Evolutionary conservation across 495 filamentous ascomycete genomes (phyloP).

Genomic region (Parmelia sp.): DNA sequence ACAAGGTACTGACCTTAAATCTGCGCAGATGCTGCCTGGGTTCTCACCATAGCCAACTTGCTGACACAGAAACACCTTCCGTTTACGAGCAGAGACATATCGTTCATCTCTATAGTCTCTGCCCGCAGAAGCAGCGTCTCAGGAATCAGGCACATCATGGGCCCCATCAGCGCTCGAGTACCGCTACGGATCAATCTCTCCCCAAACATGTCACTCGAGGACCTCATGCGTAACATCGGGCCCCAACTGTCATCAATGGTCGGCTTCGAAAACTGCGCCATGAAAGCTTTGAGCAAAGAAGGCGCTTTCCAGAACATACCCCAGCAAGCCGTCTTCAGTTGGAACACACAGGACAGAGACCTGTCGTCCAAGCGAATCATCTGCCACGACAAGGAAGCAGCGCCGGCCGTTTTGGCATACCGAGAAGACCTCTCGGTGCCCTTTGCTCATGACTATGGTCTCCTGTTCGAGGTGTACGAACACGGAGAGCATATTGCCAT

Average conservation of each 20-base stretch:
- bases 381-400: not conserved
- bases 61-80: not conserved
- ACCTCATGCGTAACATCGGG: not conserved
- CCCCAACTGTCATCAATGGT: not conserved
- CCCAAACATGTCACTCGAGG: not conserved
- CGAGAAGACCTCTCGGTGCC: not conserved
- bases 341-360: not conserved
- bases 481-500: not conserved
- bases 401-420: not conserved
- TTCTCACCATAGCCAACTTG: not conserved
- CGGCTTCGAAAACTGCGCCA: constrained; percentile 4
- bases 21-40: constrained; percentile 8
- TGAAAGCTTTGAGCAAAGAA: not conserved
- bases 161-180: constrained; percentile 3
- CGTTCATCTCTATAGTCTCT: not conserved
- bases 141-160: not conserved
- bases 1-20: not conserved
- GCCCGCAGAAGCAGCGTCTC: not conserved
- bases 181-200: not conserved
- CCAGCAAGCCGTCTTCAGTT: constrained; percentile 9
- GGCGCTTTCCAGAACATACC: not conserved
- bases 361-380: not conserved
- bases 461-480: not conserved
- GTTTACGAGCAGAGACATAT: not conserved
- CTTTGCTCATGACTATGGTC: constrained; percentile 2